phyloP scores from a whole-genome alignment of 345 rosid species.

The Boechera stricta region DNA sequence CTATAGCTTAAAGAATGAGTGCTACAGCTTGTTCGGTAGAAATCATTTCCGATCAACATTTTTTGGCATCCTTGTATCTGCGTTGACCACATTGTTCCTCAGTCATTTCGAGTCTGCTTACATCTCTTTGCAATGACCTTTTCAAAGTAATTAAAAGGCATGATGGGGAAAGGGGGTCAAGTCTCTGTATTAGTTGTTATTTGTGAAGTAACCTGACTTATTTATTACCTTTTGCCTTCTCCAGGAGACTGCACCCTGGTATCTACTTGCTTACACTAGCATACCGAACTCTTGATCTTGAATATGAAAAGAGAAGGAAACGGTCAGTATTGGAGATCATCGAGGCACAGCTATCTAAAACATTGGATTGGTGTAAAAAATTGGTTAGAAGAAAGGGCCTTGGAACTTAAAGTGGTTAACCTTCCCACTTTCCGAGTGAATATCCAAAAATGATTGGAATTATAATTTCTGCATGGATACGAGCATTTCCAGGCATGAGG shows the following conservation, averaged over 20 bases:
- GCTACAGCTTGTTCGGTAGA: not conserved
- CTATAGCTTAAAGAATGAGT: not conserved
- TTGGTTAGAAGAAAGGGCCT: slow-evolving; percentile 42
- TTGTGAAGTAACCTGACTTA: slow-evolving; percentile 26
- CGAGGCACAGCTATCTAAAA: slow-evolving; percentile 51
- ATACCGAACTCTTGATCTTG: slow-evolving; percentile 90
- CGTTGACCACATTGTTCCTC: not conserved
- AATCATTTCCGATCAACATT: not conserved
- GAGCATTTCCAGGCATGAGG: not conserved
- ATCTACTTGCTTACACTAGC: slow-evolving; percentile 86
- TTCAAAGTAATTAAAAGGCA: too few species aligned
- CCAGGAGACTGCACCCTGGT: slow-evolving; percentile 95
- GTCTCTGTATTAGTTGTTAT: not conserved
- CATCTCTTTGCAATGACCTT: not conserved
- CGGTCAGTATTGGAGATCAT: slow-evolving; percentile 50
- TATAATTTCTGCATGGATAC: not conserved
- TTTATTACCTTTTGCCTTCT: slow-evolving; percentile 31
- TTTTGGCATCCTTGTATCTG: slow-evolving; percentile 3
- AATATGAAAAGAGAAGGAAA: slow-evolving; percentile 77
- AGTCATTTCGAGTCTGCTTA: not conserved
- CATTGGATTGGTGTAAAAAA: slow-evolving; percentile 75
- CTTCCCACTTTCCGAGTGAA: slow-evolving; percentile 4
- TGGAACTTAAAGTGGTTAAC: slow-evolving; percentile 27
- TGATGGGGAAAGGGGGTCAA: not conserved
- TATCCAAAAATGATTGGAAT: slow-evolving; percentile 1